These are phyloP conservation scores for Cladophialophora immunda DNA, from an alignment of 2,329 filamentous ascomycete genomes.

Conservation along the genomic window DNA sequence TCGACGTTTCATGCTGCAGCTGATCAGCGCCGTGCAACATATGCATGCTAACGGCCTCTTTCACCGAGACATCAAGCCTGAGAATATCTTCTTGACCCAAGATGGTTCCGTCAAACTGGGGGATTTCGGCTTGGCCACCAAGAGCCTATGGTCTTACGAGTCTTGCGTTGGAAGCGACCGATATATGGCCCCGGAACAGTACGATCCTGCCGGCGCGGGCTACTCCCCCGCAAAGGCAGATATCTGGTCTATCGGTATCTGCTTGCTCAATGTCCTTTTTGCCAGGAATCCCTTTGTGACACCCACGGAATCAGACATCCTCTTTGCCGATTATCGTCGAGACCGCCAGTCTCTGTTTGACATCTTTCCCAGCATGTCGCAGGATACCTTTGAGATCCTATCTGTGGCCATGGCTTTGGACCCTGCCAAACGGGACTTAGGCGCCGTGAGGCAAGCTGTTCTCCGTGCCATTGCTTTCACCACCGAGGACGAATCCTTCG, in stretches of 20 bases:
- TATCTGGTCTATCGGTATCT: slow-evolving; percentile 97
- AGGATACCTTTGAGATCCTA: slow-evolving; percentile 95
- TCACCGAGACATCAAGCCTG: slow-evolving; percentile 98
- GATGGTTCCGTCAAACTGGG: slow-evolving; percentile 93
- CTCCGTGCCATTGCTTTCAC: slow-evolving; percentile 88
- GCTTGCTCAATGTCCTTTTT: slow-evolving; percentile 94
- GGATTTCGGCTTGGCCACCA: slow-evolving; percentile 93
- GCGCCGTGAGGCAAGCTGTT: slow-evolving; percentile 79
- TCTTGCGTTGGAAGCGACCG: slow-evolving; percentile 95
- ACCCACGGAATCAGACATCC: slow-evolving; percentile 85
- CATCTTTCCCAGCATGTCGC: slow-evolving; percentile 97
- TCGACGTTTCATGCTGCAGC: slow-evolving; percentile 94
- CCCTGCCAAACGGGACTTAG: slow-evolving; percentile 84
- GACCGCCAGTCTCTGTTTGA: slow-evolving; percentile 97
- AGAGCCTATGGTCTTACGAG: slow-evolving; percentile 89
- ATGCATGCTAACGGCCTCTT: slow-evolving; percentile 92
- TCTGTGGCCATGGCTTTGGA: slow-evolving; percentile 90
- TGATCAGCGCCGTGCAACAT: slow-evolving; percentile 87
- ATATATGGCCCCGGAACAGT: slow-evolving; percentile 99
- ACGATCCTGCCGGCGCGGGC: slow-evolving; percentile 83
- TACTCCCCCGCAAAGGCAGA: slow-evolving; percentile 95
- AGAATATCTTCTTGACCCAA: slow-evolving; percentile 95
- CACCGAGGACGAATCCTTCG: slow-evolving; percentile 83
- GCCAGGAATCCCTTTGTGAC: slow-evolving; percentile 95
- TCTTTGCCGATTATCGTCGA: slow-evolving; percentile 91